Evolutionary conservation across 768 basidiomycete species (phyloP), one percentile per base, ranked within the genome.

Genomic region (Tulasnella sp.): DNA sequence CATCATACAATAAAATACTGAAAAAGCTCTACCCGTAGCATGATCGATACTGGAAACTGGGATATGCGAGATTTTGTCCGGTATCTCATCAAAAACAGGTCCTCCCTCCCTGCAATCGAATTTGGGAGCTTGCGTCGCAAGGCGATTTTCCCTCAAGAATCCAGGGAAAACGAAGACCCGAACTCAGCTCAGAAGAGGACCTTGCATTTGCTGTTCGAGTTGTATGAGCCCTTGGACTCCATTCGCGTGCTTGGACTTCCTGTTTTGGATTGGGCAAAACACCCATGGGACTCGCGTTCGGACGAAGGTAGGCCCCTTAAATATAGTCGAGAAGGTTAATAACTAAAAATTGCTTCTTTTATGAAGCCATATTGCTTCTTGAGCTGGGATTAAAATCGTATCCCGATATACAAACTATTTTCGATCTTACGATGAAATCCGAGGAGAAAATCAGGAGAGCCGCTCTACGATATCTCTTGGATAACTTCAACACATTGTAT

Each of bases 11-110:
- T 34, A 56, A 13, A 6, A 3, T 42, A 13, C 40, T 40, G 8
- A 4, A 16, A 24, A 4, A 37, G n/a, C 7, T 29, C 16, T 20
- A 8, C n/a, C 6, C 44, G 16, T 19, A 88, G 86, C 63, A 85
- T 88, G 83, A 77, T 88, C 57, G 84, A 82, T 63, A 87, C 84
- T 40, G 88, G 89, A 25, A 81, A 86, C 57, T 92, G 90, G 91
- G 84, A 81, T 1, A 79, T 83, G 45, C 73, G 78, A 9, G 86
- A 95, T 55, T 71, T 99, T 13, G 75, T 82, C 46, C 83, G 81
- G 60, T 95, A 99, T 63, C 74, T 99, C 10, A 82, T 87, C 32
- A 80, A 82, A 2, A 84, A 95, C 7, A 77, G 78, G 59, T 73
- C 77, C 13, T 73, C 73, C 0, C 58, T 88, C 66, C 57, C 75